Evolutionary conservation across 2,329 filamentous ascomycete genomes (phyloP), one percentile per base, ranked within the genome.

Genomic region (Proliferodiscus dingleyae): DNA sequence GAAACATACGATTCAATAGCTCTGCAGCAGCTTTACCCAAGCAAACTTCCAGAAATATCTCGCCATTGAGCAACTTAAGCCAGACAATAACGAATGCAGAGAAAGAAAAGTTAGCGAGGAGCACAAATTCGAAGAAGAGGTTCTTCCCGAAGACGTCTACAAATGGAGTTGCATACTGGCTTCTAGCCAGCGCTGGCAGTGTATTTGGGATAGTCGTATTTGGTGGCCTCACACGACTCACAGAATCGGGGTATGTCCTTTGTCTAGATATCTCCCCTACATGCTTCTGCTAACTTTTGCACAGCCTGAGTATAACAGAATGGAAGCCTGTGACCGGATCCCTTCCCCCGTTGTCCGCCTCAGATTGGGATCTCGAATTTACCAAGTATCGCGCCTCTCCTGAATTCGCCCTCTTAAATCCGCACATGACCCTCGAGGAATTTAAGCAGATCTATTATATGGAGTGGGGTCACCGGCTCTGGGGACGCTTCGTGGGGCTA

Each of bases 371-470:
- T 58, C 81, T 83, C 54, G 93, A 97, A 62, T 98, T 97, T 70
- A 73, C 82, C 45, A 93, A 94, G 68, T 98, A 98, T 73, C 84
- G 85, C 55, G 80, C 85, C 34, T 95, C 89, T 16, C 93, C 93
- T 51, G 93, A 98, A 68, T 98, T 91, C 71, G 81, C 87, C 62
- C 78, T 89, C 51, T 77, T 98, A 57, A 98, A 98, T 70, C 85
- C 90, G 24, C 80, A 88, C 65, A 98, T 98, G 93, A 85, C 79
- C 24, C 74, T 98, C 46, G 78, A 83, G 47, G 93, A 98, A 65
- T 98, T 97, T 73, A 96, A 97, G 69, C 85, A 93, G 65, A 98
- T 98, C 56, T 98, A 97, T 77, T 98, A 86, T 67, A 97, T 97
- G 93, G 93, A 98, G 73, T 98, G 93, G 93, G 82, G 84, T 34